phyloP scores from a whole-genome alignment of 2,329 filamentous ascomycete species.

The Pseudogymnoascus sp. region DNA sequence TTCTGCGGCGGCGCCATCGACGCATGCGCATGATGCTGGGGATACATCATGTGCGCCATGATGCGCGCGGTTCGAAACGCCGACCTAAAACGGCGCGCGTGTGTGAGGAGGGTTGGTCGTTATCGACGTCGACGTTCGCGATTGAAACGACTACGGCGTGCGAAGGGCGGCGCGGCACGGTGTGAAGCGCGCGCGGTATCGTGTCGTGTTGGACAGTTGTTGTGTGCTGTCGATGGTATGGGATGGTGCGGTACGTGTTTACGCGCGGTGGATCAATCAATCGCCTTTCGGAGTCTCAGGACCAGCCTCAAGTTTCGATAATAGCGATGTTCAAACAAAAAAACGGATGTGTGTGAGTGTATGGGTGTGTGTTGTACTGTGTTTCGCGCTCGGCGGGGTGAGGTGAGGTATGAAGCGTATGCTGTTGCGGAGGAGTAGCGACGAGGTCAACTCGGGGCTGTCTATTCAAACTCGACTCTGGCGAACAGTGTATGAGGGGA shows the following conservation, averaged over 20 bases:
- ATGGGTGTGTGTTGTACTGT: neutral
- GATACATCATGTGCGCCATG: constrained; percentile 55
- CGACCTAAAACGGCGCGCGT: constrained; percentile 13
- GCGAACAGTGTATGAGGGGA: neutral
- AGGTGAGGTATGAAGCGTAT: neutral
- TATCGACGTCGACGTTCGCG: constrained; percentile 14
- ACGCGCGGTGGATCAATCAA: constrained; percentile 25
- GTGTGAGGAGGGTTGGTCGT: constrained; percentile 15
- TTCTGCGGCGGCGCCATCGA: constrained; percentile 89
- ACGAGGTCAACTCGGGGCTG: constrained; percentile 1
- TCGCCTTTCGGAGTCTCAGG: constrained; percentile 18
- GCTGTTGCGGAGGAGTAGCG: neutral
- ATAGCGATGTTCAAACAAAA: neutral
- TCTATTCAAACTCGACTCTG: neutral
- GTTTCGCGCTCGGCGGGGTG: neutral
- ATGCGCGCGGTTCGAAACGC: constrained; percentile 28
- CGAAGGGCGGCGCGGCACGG: constrained; percentile 16
- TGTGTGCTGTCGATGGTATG: neutral
- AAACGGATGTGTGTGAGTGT: neutral
- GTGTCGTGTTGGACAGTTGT: neutral
- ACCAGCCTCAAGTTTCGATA: constrained; percentile 8
- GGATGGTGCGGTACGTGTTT: constrained; percentile 16
- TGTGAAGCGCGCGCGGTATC: constrained; percentile 9
- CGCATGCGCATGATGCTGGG: constrained; percentile 53
- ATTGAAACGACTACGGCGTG: constrained; percentile 24